Percentiles rank a stretch among this genome's conserved stretches.
Evolutionary conservation across 1,139 yeast species (phyloP).

Genomic region (Debaryomyces udenii): DNA sequence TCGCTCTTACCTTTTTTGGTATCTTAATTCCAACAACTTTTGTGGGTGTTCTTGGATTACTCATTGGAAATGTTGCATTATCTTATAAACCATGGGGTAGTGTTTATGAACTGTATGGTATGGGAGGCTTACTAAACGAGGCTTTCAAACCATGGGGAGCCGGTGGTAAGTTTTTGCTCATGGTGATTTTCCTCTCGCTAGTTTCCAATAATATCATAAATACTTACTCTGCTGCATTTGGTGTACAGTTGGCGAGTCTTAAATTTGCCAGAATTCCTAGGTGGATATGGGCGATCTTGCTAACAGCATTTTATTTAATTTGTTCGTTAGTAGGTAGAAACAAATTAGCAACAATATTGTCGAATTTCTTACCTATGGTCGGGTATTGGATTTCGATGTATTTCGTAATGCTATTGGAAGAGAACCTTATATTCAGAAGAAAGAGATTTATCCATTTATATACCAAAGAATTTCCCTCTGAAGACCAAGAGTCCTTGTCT

Average conservation of each 20-base stretch:
- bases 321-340: conserved; percentile 78
- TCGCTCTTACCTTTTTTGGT: conserved; percentile 66
- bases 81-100: conserved; percentile 61
- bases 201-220: conserved; percentile 81
- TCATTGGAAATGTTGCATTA: conserved; percentile 72
- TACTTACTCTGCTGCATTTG: conserved; percentile 83
- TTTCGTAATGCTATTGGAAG: conserved; percentile 70
- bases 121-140: conserved; percentile 75
- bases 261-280: conserved; percentile 70
- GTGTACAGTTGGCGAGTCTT: conserved; percentile 70
- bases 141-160: conserved; percentile 79
- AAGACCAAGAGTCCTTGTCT: conserved; percentile 8
- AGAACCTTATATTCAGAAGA: conserved; percentile 72
- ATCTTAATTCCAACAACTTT: conserved; percentile 73
- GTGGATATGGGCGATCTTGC: conserved; percentile 72
- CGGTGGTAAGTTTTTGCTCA: conserved; percentile 75
- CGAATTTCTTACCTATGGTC: conserved; percentile 92
- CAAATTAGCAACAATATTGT: conserved; percentile 71
- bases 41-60: conserved; percentile 73
- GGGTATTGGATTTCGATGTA: conserved; percentile 94
- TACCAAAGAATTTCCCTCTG: conserved; percentile 53
- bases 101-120: conserved; percentile 62
- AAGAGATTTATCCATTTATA: conserved; percentile 50
- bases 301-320: conserved; percentile 67
- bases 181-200: conserved; percentile 69